Evolutionary conservation across 257 asterid species (phyloP), one percentile per base, ranked within the genome.

Genomic region (Lycium ferocissimum): DNA sequence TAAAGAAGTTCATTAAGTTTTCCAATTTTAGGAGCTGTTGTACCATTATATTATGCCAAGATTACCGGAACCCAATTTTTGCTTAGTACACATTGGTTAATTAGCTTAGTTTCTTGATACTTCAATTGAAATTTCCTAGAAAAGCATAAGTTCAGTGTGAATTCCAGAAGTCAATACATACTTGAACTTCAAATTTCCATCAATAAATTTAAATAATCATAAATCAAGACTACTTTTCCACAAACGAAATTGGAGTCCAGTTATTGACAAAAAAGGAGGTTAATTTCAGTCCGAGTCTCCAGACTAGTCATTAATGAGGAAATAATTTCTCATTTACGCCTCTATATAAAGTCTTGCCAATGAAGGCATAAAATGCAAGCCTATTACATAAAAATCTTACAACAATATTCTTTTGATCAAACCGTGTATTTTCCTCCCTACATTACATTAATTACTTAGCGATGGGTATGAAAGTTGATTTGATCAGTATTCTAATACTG

Each of bases 21-120:
- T 59, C 80, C 58, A 9, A 49, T 45, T 72, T 72, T 70, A 72
- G 80, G 57, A 72, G 18, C 38, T n/a, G 56, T 45, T 45, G 57
- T 18, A 72, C 17, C 57, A 43, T 72, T 72, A 70, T 38, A 38
- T 70, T 15, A 72, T 40, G 9, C 56, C 57, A 43, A 43, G 18
- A 43, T 17, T 72, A 45, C 18, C 13, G 53, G 58, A 72, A 18
- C 6, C 57, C 10, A 72, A 43, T n/a, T 72, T 22, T 43, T 70
- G 17, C 79, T 40, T 17, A 5, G 0, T 40, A 72, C 14, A 15
- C 1, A 45, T 9, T 40, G 14, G 4, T 13, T 43, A 43, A 4
- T 0, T 72, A 45, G 10, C 43, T 43, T 72, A 72, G 80, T 43
- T 72, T 72, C 38, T 72, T 3, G 15, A 8, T 8, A 40, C 54